A percentile compares a stretch with the other conserved stretches of the same genome.
Evolutionary conservation across 768 basidiomycete genomes (phyloP).

Genomic region (Pleurotus ostreatus): DNA sequence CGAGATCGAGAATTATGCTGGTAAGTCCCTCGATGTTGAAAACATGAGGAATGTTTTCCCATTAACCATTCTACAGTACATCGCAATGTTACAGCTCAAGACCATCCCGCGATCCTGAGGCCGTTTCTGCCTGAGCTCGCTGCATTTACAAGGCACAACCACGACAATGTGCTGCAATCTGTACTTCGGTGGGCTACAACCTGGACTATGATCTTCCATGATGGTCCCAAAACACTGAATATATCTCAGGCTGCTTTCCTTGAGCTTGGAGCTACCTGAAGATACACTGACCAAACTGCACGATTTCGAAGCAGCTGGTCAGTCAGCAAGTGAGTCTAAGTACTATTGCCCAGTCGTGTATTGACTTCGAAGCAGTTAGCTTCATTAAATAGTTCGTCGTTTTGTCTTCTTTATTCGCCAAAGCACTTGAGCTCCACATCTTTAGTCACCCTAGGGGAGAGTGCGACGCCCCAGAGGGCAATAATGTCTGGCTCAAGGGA

Average conservation of each 20-base stretch:
- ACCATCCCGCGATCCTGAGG: slow-evolving; percentile 45
- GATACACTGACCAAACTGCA: slow-evolving; percentile 46
- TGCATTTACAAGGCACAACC: slow-evolving; percentile 46
- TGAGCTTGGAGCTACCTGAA: slow-evolving; percentile 52
- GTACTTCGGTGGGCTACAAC: slow-evolving; percentile 32
- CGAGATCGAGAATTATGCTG: slow-evolving; percentile 39
- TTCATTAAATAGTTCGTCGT: slow-evolving; percentile 47
- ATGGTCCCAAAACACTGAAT: background rate
- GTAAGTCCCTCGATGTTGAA: slow-evolving; percentile 18
- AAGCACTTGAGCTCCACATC: background rate
- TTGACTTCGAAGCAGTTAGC: slow-evolving; percentile 23
- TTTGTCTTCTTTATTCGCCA: background rate
- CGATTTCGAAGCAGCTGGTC: slow-evolving; percentile 34
- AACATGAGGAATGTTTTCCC: background rate
- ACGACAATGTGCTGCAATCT: slow-evolving; percentile 46
- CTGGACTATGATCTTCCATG: background rate
- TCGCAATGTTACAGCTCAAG: slow-evolving; percentile 39
- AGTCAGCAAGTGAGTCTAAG: slow-evolving; percentile 33
- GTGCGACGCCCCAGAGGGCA: slow-evolving; percentile 38
- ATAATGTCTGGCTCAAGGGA: slow-evolving; percentile 48
- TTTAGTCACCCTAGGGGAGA: slow-evolving; percentile 35
- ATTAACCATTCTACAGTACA: slow-evolving; percentile 34
- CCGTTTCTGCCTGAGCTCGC: slow-evolving; percentile 52
- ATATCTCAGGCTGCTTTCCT: slow-evolving; percentile 39
- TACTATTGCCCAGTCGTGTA: background rate